phyloP scores from a whole-genome alignment of 1,284 basidiomycete genomes.

The Ganoderma meredithae region DNA sequence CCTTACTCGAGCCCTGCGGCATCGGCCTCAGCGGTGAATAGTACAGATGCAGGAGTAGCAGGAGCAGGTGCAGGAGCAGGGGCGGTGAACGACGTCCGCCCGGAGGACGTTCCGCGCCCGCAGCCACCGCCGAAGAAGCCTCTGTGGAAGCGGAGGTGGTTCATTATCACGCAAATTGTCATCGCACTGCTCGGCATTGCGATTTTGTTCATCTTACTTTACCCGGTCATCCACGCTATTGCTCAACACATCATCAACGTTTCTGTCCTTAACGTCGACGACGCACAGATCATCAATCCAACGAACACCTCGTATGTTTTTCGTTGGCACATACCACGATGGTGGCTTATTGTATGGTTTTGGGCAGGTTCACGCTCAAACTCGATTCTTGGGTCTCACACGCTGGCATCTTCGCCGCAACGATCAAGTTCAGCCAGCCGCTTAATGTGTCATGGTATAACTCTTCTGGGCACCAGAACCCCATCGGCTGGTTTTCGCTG shows the following conservation, averaged over 20 bases:
- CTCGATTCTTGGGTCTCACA: conserved; percentile 65
- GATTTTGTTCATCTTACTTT: conserved; percentile 68
- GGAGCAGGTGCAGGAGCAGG: no score
- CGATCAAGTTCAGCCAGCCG: conserved; percentile 61
- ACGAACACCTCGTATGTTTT: conserved; percentile 60
- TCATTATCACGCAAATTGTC: conserved; percentile 53
- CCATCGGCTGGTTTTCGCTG: conserved; percentile 59
- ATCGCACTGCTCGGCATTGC: conserved; percentile 58
- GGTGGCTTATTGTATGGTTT: background rate
- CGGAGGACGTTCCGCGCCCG: conserved; percentile 28
- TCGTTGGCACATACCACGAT: background rate
- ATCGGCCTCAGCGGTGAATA: conserved; percentile 19
- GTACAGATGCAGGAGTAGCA: background rate
- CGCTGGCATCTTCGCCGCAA: conserved; percentile 65
- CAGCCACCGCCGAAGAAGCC: conserved; percentile 26
- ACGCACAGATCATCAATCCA: conserved; percentile 56
- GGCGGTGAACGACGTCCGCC: conserved; percentile 11
- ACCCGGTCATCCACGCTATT: conserved; percentile 70
- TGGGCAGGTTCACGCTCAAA: conserved; percentile 48
- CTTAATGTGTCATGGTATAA: conserved; percentile 65
- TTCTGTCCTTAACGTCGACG: conserved; percentile 57
- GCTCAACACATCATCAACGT: conserved; percentile 67
- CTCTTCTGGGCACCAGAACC: conserved; percentile 42
- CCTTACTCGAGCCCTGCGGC: conserved; percentile 27
- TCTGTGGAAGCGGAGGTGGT: conserved; percentile 50